Base-by-base conservation (phyloP, 2,329 filamentous ascomycete species). In the Hypomyces rosellus region DNA sequence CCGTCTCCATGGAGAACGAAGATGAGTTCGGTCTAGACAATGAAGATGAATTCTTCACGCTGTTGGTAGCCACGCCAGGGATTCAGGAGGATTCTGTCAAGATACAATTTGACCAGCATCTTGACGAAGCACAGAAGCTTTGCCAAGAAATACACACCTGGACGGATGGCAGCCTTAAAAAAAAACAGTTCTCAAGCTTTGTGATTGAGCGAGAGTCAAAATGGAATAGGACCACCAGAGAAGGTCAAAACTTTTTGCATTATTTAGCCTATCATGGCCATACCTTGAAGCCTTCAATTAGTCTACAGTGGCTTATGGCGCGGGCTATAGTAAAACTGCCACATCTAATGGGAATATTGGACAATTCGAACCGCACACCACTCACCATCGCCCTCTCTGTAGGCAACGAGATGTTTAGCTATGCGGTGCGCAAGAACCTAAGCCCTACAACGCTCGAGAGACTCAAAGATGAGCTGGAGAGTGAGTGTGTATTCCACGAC, bases 301-400 rank as follows among this genome's bases (percentile, higher is more conserved):
- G 14, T 13, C 34, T 41, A 34, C 22, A 41, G 12, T 48, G 36
- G 36, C 45, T 48, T n/a, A 48, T 41, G 37, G 45, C 36, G 5
- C 45, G 37, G 33, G 45, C 45, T 8, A 41, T 48, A 7, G 22
- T 33, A 25, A 33, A 41, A 12, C 25, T 40, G 25, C 45, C 45
- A 11, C 37, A 48, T 20, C 15, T 48, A 14, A 48, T 48, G 45
- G 45, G 45, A 6, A 14, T 2, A 40, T 33, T 48, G 36, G 37
- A 48, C 12, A 41, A 40, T 11, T 41, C 36, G 7, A 33, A 41
- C 8, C 45, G 45, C 25, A 40, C 45, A 15, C 45, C 45, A 15
- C 45, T 48, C 22, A 41, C 45, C 3, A 18, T 14, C 15, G 45
- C 45, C 37, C 22, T 48, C 9, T 40, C 14, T 13, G 25, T 15